These are phyloP conservation scores for Thecamonas trahens DNA, from an alignment of 78 protist species.

Conservation along the genomic window DNA sequence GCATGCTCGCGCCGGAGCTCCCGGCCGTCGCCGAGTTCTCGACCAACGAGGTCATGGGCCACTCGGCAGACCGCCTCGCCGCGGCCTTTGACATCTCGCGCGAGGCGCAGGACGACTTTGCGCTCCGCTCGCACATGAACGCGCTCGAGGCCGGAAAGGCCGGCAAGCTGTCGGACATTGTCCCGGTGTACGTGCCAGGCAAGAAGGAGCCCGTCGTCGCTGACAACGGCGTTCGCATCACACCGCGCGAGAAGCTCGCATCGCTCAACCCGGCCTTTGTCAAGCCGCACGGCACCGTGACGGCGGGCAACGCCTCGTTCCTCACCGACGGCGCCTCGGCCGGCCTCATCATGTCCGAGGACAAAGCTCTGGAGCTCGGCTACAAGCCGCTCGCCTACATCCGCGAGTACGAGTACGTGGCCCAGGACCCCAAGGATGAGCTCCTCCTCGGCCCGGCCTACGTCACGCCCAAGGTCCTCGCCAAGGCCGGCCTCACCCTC, in stretches of 20 bases:
- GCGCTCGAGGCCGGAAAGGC: constrained; percentile 32
- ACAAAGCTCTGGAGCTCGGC: constrained; percentile 11
- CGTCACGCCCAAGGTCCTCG: constrained; percentile 33
- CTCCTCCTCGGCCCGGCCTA: constrained; percentile 60
- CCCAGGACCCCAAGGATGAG: constrained; percentile 50
- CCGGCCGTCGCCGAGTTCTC: constrained; percentile 60
- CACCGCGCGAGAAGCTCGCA: constrained; percentile 31
- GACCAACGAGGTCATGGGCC: constrained; percentile 68
- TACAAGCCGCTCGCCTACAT: constrained; percentile 23
- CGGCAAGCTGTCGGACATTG: constrained; percentile 11
- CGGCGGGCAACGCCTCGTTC: constrained; percentile 50
- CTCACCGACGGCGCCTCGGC: constrained; percentile 35
- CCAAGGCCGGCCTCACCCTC: constrained; percentile 14
- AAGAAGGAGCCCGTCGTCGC: neutral
- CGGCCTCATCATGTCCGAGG: neutral
- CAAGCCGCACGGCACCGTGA: constrained; percentile 62
- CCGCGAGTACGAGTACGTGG: constrained; percentile 9
- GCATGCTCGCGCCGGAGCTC: constrained; percentile 27
- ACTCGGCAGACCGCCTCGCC: constrained; percentile 55
- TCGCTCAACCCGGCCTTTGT: constrained; percentile 53
- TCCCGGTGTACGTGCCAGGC: constrained; percentile 1
- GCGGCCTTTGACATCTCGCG: constrained; percentile 42
- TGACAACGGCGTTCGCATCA: constrained; percentile 37
- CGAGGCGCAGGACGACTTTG: constrained; percentile 44
- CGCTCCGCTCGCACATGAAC: constrained; percentile 36